These are phyloP conservation scores for Cercospora sojina DNA, from an alignment of 2,329 filamentous ascomycete species.

Conservation along the genomic window DNA sequence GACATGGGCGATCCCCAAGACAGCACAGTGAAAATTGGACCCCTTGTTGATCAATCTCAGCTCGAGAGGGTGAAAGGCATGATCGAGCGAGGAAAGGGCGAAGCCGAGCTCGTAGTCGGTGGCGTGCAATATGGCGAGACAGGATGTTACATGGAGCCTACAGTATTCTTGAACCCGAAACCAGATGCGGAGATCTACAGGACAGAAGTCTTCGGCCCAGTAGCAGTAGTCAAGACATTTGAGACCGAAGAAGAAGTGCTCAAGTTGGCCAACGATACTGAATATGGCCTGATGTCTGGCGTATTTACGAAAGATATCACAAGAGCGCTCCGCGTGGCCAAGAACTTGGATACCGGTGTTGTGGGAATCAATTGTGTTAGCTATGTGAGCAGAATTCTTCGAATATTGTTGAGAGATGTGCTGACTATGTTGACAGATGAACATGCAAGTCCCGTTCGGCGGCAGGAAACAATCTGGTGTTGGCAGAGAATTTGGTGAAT, in stretches of 20 bases:
- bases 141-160: constrained; percentile 48
- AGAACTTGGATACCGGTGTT: constrained; percentile 42
- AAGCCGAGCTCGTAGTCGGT: constrained; percentile 24
- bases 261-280: constrained; percentile 40
- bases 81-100: constrained; percentile 17
- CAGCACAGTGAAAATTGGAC: constrained; percentile 50
- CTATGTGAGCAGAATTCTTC: neutral
- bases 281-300: constrained; percentile 41
- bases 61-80: constrained; percentile 47
- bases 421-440: neutral
- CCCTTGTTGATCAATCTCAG: constrained; percentile 58
- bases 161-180: constrained; percentile 45
- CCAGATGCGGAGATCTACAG: constrained; percentile 41
- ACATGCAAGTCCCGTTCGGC: constrained; percentile 46
- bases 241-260: constrained; percentile 40
- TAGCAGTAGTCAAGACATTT: constrained; percentile 42
- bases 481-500: constrained; percentile 61
- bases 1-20: constrained; percentile 45
- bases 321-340: constrained; percentile 42
- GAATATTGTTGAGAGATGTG: neutral
- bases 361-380: constrained; percentile 39
- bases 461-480: constrained; percentile 62
- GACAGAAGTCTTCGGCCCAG: constrained; percentile 42
- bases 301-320: constrained; percentile 42
- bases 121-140: constrained; percentile 17